Percentiles rank a stretch among this genome's conserved stretches.
Conservation (phyloP, 2,329 filamentous ascomycete genomes). For the Epichloe hybrida region DNA sequence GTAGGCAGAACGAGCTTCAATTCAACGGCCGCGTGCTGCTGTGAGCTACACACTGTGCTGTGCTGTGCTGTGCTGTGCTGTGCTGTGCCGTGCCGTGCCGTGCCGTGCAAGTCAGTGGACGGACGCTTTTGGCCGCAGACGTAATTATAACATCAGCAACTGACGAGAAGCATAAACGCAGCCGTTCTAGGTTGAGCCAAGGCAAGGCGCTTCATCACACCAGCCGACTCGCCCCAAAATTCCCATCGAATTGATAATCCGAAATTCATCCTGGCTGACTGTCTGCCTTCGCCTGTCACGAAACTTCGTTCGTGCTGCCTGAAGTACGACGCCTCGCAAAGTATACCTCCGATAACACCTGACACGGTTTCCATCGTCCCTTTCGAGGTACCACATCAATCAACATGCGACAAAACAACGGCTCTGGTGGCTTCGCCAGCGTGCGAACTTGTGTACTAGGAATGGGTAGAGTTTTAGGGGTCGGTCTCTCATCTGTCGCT, state of each 20-base stretch:
- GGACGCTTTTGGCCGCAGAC: neutral
- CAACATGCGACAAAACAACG: constrained; percentile 15
- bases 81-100: neutral
- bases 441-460: constrained; percentile 37
- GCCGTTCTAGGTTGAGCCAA: constrained; percentile 1
- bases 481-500: constrained; percentile 33
- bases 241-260: neutral
- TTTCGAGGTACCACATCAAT: neutral
- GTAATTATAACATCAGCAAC: neutral
- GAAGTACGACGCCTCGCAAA: neutral
- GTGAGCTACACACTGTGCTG: neutral
- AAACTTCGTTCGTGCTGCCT: neutral
- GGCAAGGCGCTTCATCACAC: neutral
- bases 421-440: constrained; percentile 22
- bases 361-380: neutral
- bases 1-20: neutral
- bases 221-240: neutral
- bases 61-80: too few species aligned
- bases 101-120: neutral
- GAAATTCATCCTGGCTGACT: neutral
- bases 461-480: constrained; percentile 36
- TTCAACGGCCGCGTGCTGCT: neutral
- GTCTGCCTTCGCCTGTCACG: neutral
- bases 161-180: neutral
- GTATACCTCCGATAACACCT: neutral